Base-by-base conservation (phyloP, 805 yeast species). In the Phaffomyces thermotolerans region DNA sequence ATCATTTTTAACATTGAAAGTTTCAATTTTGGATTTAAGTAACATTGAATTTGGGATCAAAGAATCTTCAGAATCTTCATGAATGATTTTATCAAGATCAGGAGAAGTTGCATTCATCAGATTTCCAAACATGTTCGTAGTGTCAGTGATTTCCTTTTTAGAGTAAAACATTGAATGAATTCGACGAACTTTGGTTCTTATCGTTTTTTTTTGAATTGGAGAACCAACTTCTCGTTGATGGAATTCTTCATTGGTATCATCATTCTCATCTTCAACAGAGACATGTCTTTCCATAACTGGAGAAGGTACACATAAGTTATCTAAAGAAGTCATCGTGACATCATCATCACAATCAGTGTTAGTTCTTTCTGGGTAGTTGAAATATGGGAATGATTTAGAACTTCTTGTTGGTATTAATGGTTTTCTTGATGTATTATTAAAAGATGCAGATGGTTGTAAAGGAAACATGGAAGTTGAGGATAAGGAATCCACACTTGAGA, bases 161-260 rank as follows among this genome's bases (percentile, higher is more conserved):
- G 71, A 66, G 49, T 79, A 80, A 60, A 74, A 80, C 85, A 82
- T 78, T 39, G 85, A 78, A 53, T 79, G 85, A 17, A 81, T 79
- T 41, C 88, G 69, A 41, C 87, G 66, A 45, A 73, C 71, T 58
- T 69, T 72, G 25, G 63, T 49, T 46, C 60, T 57, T 2, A 59
- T 29, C 41, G 62, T 52, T 41, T 48, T 54, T 42, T 54, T 53
- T 37, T 66, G 74, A 39, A 68, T 47, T n/a, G 71, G 72, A 3
- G 72, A 64, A 1, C 70, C 69, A 24, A 60, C 50, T 40, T 62
- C 66, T 40, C 64, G 53, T 46, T 59, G 62, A 39, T 53, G 47
- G 4, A 37, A 12, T 7, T 37, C 38, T 12, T 8, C 50, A 3
- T 43, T 48, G 32, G 40, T 44, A 14, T 35, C 23, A 27, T 38